Percentiles rank a stretch among this genome's conserved stretches.
These are phyloP conservation scores for Astrephomene gubernaculifera DNA, from an alignment of 139 green algal species.

Conservation along the genomic window DNA sequence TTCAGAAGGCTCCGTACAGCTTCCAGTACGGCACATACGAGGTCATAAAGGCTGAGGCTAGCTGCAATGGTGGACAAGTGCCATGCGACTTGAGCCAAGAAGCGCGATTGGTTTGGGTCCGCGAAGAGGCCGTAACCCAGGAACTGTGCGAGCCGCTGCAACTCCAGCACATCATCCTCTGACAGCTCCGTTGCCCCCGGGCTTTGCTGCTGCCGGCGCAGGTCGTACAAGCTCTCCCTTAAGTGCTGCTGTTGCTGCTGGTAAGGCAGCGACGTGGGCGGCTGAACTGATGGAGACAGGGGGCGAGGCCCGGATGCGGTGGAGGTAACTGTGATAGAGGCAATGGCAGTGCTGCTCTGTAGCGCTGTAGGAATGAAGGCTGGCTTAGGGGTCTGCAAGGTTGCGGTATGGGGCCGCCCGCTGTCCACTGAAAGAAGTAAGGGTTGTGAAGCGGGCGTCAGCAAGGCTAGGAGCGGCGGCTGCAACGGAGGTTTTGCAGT, in stretches of 20 bases:
- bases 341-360: not conserved
- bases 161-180: not conserved
- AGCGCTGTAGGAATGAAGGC: not conserved
- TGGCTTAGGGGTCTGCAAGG: not conserved
- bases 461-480: not conserved
- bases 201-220: not conserved
- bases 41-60: not conserved
- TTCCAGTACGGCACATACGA: not conserved
- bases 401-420: not conserved
- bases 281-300: too few species aligned
- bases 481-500: too few species aligned
- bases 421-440: not conserved
- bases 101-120: not conserved
- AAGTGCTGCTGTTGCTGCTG: too few species aligned
- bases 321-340: too few species aligned
- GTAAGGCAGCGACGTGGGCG: too few species aligned
- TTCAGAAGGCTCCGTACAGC: not conserved
- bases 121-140: not conserved
- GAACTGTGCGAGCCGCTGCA: slow-evolving; percentile 8
- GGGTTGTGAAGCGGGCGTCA: not conserved
- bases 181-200: not conserved
- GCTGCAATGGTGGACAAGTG: not conserved
- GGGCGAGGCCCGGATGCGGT: too few species aligned
- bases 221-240: too few species aligned
- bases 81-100: not conserved